Conservation (phyloP, 306 rosid species). For the Trichosanthes truncata region DNA sequence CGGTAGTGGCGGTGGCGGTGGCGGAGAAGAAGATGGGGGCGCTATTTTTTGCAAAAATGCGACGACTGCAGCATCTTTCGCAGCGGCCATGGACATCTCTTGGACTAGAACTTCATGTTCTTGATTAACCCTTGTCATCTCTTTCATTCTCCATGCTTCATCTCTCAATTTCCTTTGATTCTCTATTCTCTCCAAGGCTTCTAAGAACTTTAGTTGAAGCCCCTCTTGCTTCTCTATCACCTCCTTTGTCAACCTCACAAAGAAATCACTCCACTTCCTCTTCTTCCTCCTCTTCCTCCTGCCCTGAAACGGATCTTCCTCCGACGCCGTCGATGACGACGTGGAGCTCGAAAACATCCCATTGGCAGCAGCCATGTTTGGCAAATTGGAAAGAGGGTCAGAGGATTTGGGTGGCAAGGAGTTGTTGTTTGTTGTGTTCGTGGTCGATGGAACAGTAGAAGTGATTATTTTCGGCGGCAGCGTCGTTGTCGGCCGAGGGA, state of each 20-base stretch:
- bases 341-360: conserved; percentile 48
- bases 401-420: conserved; percentile 6
- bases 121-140: conserved; percentile 44
- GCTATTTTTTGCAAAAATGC: conserved; percentile 68
- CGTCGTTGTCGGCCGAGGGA: not conserved
- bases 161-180: conserved; percentile 49
- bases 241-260: conserved; percentile 60
- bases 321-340: conserved; percentile 62
- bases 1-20: not conserved
- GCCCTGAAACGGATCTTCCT: conserved; percentile 28
- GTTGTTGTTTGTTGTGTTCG: conserved; percentile 28
- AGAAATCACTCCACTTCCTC: conserved; percentile 89
- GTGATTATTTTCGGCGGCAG: not conserved
- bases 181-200: conserved; percentile 70
- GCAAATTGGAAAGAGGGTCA: conserved; percentile 18
- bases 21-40: conserved; percentile 10
- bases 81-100: conserved; percentile 56
- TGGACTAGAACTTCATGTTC: conserved; percentile 69
- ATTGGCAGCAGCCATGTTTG: conserved; percentile 10
- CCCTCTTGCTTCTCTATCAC: conserved; percentile 78
- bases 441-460: conserved; percentile 2
- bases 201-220: conserved; percentile 63
- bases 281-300: conserved; percentile 38
- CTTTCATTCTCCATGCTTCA: conserved; percentile 79
- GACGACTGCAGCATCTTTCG: conserved; percentile 70